These are phyloP conservation scores for Solanum chiquidenum DNA, from an alignment of 257 asterid genomes.

Conservation along the genomic window DNA sequence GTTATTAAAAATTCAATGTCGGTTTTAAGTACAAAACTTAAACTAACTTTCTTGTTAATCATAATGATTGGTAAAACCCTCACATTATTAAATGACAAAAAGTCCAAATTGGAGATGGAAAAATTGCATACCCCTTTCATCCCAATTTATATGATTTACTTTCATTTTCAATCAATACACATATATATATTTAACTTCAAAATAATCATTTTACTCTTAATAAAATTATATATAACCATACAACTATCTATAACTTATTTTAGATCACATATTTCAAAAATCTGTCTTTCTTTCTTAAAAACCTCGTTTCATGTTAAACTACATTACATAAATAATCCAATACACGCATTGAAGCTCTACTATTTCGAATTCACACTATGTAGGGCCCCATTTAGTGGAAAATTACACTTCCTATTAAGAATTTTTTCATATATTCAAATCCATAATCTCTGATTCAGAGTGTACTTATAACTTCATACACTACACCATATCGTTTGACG, in stretches of 20 bases:
- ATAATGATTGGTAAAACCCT: constrained; percentile 5
- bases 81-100: constrained; percentile 1
- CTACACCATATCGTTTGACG: background rate
- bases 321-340: too few species aligned
- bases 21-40: background rate
- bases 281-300: too few species aligned
- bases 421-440: background rate
- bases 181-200: too few species aligned
- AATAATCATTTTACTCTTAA: accelerated
- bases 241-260: too few species aligned
- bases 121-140: background rate
- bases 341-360: background rate
- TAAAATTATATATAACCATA: too few species aligned
- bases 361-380: too few species aligned
- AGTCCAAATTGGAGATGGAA: background rate
- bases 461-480: too few species aligned
- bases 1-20: background rate
- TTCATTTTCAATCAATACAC: too few species aligned
- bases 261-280: accelerated
- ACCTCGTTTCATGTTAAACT: accelerated
- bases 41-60: background rate
- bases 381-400: accelerated
- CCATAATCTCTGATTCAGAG: too few species aligned
- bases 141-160: accelerated
- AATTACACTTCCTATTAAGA: background rate